Conservation (phyloP, 2,329 filamentous ascomycete genomes). For the Scedosporium aurantiacum region DNA sequence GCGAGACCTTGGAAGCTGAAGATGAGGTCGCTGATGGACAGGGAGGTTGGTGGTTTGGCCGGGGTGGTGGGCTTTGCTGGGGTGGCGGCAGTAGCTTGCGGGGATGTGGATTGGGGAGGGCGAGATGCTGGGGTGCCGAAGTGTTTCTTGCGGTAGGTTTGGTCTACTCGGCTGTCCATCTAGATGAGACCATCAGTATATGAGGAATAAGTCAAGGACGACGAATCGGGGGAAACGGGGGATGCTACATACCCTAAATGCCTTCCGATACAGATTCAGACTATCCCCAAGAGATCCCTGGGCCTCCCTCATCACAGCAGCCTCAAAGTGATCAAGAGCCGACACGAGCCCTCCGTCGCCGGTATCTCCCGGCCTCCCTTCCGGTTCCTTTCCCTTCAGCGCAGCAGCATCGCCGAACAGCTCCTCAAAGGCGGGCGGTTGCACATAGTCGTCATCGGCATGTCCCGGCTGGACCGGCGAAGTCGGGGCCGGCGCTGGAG, state of each 20-base stretch:
- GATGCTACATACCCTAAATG: conserved; percentile 57
- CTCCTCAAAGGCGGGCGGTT: conserved; percentile 11
- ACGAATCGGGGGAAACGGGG: not conserved
- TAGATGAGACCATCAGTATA: conserved; percentile 23
- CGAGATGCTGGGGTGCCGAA: conserved; percentile 43
- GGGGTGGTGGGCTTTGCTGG: conserved; percentile 15
- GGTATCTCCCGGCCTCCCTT: not conserved
- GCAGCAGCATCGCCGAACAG: conserved; percentile 5
- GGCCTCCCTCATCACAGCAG: conserved; percentile 77
- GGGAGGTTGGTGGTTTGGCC: conserved; percentile 14
- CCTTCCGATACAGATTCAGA: conserved; percentile 75
- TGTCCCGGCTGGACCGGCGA: conserved; percentile 10
- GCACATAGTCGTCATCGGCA: conserved; percentile 17
- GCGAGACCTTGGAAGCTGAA: conserved; percentile 59
- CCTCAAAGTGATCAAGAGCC: conserved; percentile 86
- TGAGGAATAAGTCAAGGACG: not conserved
- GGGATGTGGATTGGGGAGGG: conserved; percentile 31
- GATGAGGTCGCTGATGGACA: conserved; percentile 59
- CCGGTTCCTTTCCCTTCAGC: conserved; percentile 7
- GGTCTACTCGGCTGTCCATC: conserved; percentile 78
- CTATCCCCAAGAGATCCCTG: conserved; percentile 84
- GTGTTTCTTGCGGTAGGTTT: conserved; percentile 81
- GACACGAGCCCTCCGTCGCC: conserved; percentile 46
- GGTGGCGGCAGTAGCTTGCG: conserved; percentile 1
- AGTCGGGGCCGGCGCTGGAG: conserved; percentile 12